Evolutionary conservation across 352 stramenopile species (phyloP).

Genomic region (Globisporangium radiosum): DNA sequence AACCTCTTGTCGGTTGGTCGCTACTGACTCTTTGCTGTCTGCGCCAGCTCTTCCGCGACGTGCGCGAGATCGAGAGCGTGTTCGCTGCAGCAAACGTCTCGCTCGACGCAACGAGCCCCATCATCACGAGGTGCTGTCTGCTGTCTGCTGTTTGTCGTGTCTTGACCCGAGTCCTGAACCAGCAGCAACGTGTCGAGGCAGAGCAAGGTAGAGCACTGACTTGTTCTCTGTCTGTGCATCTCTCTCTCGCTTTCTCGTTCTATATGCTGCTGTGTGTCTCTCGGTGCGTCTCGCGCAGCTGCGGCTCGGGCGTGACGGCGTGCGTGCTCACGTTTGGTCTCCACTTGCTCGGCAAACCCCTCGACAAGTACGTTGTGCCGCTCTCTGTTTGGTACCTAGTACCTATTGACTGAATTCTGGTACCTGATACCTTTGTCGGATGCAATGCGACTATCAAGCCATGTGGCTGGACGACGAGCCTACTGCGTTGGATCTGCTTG

Average conservation of each 20-base stretch:
- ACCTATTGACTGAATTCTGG: too few relatives aligned
- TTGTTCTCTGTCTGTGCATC: neutral
- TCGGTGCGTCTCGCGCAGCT: constrained; percentile 23
- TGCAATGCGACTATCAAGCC: too few relatives aligned
- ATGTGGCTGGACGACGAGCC: too few relatives aligned
- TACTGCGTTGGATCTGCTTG: too few relatives aligned
- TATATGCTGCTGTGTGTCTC: constrained; percentile 4
- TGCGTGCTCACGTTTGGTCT: constrained; percentile 58
- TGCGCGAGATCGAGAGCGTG: constrained; percentile 66
- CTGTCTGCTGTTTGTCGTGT: neutral
- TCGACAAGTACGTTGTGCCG: constrained; percentile 45
- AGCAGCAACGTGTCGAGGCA: too few relatives aligned
- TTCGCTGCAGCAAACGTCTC: constrained; percentile 65
- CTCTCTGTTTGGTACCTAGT: neutral
- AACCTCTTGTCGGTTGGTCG: neutral
- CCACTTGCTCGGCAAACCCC: constrained; percentile 52
- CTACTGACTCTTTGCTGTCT: neutral
- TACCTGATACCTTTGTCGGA: too few relatives aligned
- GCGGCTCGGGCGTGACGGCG: constrained; percentile 67
- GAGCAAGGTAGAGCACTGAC: neutral
- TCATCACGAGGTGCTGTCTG: constrained; percentile 60
- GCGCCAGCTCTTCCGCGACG: constrained; percentile 61
- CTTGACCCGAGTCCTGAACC: too few relatives aligned
- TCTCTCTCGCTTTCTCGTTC: neutral
- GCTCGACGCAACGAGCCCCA: constrained; percentile 42